phyloP scores from a whole-genome alignment of 139 green algal species.

The Edaphochlamys debaryana region DNA sequence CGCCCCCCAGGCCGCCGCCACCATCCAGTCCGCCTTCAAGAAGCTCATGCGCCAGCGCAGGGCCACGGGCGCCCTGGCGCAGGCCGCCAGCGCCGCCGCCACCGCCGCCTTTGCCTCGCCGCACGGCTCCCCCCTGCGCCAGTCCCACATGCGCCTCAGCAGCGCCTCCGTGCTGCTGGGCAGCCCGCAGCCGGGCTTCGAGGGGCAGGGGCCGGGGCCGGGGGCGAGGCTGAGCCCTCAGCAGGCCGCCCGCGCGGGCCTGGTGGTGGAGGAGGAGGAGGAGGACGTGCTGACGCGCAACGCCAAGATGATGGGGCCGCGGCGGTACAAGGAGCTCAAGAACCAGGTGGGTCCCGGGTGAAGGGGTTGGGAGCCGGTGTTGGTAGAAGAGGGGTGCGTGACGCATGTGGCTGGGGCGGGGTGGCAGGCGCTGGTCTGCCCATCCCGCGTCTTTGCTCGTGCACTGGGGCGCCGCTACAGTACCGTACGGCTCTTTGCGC shows the following conservation, averaged over 20 bases:
- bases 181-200: conserved; percentile 15
- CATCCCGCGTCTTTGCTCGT: too few relatives aligned
- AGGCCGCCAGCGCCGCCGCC: background rate
- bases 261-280: background rate
- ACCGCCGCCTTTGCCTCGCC: background rate
- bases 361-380: background rate
- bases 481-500: too few relatives aligned
- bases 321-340: conserved; percentile 48
- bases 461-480: too few relatives aligned
- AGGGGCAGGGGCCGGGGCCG: background rate
- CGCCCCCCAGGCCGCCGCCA: conserved; percentile 9
- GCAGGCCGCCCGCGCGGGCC: background rate
- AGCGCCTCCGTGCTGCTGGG: conserved; percentile 39
- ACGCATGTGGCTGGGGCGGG: too few relatives aligned
- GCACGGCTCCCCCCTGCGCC: background rate
- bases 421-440: too few relatives aligned
- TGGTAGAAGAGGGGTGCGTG: too few relatives aligned
- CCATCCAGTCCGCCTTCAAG: conserved; percentile 40
- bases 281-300: background rate
- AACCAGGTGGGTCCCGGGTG: conserved; percentile 15
- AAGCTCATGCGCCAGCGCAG: background rate
- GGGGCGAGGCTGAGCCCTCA: background rate
- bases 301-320: conserved; percentile 7
- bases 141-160: background rate
- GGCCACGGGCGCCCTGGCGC: background rate